Conservation (phyloP, 1,284 basidiomycete species). For the Leccinum pachyderme region DNA sequence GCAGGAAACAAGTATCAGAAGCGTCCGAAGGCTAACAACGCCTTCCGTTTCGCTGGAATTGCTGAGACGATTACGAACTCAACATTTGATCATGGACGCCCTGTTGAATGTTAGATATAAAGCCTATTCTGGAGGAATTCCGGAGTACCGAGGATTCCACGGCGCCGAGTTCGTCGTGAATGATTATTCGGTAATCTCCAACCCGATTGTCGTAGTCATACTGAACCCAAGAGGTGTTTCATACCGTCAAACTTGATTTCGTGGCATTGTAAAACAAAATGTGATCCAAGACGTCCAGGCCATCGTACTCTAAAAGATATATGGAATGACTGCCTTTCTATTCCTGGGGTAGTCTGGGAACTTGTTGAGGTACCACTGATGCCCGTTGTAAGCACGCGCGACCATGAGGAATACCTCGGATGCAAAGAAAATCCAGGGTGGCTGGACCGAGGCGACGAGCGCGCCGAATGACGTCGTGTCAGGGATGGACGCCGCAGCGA, state of each 20-base stretch:
- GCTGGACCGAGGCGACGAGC: constrained; percentile 47
- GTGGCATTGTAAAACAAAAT: not conserved
- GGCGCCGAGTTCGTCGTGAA: not conserved
- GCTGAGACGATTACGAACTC: not conserved
- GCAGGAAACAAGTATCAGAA: not conserved
- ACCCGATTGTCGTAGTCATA: not conserved
- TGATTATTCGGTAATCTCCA: not conserved
- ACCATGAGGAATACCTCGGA: constrained; percentile 74
- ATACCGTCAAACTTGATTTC: not conserved
- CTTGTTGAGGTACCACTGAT: constrained; percentile 74
- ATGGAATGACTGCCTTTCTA: constrained; percentile 66
- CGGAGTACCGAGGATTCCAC: not conserved
- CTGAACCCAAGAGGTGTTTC: not conserved
- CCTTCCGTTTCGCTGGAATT: not conserved
- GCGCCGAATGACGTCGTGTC: constrained; percentile 26
- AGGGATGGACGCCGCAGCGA: constrained; percentile 55
- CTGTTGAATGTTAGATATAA: not conserved
- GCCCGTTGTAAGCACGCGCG: constrained; percentile 76
- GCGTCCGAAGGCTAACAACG: not conserved
- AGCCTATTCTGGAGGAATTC: not conserved
- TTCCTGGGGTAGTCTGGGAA: constrained; percentile 71
- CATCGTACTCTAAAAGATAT: constrained; percentile 44
- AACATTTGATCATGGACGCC: not conserved
- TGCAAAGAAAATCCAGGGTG: constrained; percentile 76
- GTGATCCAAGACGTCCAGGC: not conserved